Evolutionary conservation across 345 rosid genomes (phyloP), one percentile per base, ranked within the genome.

Genomic region (Heritiera fomes): DNA sequence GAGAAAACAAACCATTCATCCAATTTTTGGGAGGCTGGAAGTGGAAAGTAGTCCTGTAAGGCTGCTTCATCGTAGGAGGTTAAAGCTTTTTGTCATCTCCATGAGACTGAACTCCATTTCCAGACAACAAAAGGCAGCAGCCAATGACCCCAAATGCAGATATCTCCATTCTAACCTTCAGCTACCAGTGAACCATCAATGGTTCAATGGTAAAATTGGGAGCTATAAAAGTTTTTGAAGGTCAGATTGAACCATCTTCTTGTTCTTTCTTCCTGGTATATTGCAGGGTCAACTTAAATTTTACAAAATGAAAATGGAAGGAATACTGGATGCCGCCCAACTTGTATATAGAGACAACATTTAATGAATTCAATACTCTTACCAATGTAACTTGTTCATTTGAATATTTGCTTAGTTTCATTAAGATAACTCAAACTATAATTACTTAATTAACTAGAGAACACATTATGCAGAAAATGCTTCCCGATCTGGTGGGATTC

Each of bases 11-110:
- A 92, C 97, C 97, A 73, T 90, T 93, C 83, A 90, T 88, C 97
- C 97, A 93, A 67, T 90, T 90, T 78, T 86, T 87, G 78, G 88
- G 85, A 46, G 95, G 92, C 69, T 93, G 94, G 68, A 93, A 93
- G 73, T 93, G 94, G 65, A 81, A 93, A 53, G 79, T 88, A 34
- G 97, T 92, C 78, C 92, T 84, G 72, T 93, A 91, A 64, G 92
- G 92, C 80, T 92, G 93, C 56, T 59, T 10, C 32, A 64, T 0
- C 28, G 64, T 9, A 2, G 80, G 0, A 4, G 71, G 41, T 41
- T 66, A 49, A 40, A 66, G 49, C 50, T 66, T 66, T 40, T 0
- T 41, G 28, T 7, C 50, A 66, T 66, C 30, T 17, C 71, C 46
- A 66, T 18, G 32, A n/a, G 55, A 70, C 52, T 82, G 73, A 52